Percentiles rank a stretch among this genome's conserved stretches.
Evolutionary conservation across 257 asterid genomes (phyloP).

Genomic region (Nicotiana noctiflora): DNA sequence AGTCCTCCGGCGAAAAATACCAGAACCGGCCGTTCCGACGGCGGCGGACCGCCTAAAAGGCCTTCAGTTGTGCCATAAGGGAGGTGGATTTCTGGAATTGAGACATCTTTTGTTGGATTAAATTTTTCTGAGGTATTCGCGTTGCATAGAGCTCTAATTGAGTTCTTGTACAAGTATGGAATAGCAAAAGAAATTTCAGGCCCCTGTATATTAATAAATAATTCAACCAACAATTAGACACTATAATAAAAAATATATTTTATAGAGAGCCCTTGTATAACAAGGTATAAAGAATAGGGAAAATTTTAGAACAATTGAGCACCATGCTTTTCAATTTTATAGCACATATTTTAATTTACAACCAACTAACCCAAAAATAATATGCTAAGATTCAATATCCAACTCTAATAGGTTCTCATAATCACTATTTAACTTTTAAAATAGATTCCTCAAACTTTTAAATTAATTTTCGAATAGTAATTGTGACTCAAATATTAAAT

Average conservation of each 20-base stretch:
- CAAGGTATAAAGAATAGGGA: too few relatives aligned
- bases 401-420: too few relatives aligned
- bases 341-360: too few relatives aligned
- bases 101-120: conserved; percentile 47
- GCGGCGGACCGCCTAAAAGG: conserved; percentile 47
- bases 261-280: too few relatives aligned
- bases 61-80: conserved; percentile 34
- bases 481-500: too few relatives aligned
- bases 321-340: too few relatives aligned
- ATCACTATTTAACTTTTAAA: too few relatives aligned
- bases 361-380: too few relatives aligned
- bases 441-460: too few relatives aligned
- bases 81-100: conserved; percentile 57
- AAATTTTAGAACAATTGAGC: too few relatives aligned
- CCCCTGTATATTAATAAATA: conserved; percentile 26
- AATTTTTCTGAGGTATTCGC: conserved; percentile 60
- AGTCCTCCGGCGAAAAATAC: conserved; percentile 74
- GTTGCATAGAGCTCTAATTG: conserved; percentile 60
- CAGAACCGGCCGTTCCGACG: conserved; percentile 35
- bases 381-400: too few relatives aligned
- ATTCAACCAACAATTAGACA: not conserved
- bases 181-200: conserved; percentile 52
- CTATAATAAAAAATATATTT: not conserved
- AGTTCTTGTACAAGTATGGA: conserved; percentile 38
- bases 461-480: too few relatives aligned